Base-by-base conservation (phyloP, 148 eudicot genomes). In the Polygonum aviculare region DNA sequence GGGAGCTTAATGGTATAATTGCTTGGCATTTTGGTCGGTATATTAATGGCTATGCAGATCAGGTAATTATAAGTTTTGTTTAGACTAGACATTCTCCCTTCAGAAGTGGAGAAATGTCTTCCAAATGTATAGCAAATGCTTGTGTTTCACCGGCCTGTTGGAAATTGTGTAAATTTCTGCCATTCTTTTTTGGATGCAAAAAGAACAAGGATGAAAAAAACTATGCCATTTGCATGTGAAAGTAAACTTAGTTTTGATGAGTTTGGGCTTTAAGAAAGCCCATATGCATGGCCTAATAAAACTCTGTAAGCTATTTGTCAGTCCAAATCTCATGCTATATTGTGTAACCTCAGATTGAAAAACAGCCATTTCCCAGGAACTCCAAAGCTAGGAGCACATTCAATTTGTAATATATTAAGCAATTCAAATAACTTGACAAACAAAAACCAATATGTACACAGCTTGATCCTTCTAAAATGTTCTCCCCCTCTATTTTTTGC, bases 401-500 rank as follows among this genome's bases (percentile, higher is more conserved):
- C 16, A 63, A 63, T 35, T 39, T 63, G 36, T 35, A 35, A 33
- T 63, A 63, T 63, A 44, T 6, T 67, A 35, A 67, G 72, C 44
- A 67, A 36, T 67, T 2, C 1, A 67, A 14, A 65, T 41, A 36
- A 8, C 10, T 2, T 67, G 40, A 67, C 40, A 65, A 35, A 35
- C 72, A 36, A 15, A 67, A 16, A 67, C 45, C 41, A 16, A 35
- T 35, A 67, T 67, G 44, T 67, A 67, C 44, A 67, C 44, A 67
- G 35, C 41, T 65, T 65, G 31, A 65, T 65, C 71, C 41, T 65
- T 33, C 41, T 65, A 40, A 40, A 67, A 39, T 67, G 45, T 67
- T 38, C 19, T 67, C 72, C 38, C 72, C 72, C 72, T 16, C 45
- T 67, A 67, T 33, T 67, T 67, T 67, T 45, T 67, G 45, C 14